phyloP scores from a whole-genome alignment of 192 early-diverging fungal species.

The Coemansia sp. region DNA sequence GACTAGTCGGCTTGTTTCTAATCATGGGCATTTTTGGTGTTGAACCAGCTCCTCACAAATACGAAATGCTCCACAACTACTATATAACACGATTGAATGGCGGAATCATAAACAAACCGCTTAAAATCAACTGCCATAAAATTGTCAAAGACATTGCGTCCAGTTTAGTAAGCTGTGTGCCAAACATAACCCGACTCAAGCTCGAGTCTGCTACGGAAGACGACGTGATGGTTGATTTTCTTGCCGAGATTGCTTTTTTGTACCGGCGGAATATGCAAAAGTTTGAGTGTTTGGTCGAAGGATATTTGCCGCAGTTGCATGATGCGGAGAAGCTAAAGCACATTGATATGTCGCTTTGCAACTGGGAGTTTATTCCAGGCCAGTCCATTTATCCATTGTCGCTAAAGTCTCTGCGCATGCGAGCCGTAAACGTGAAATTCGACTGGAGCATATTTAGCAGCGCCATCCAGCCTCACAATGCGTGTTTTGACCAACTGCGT shows the following conservation, averaged over 20 bases:
- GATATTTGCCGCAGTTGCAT: not conserved
- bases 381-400: not conserved
- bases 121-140: not conserved
- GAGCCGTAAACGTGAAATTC: not conserved
- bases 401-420: not conserved
- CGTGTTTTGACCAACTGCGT: not conserved
- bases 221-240: not conserved
- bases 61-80: not conserved
- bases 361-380: not conserved
- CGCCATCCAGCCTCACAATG: not conserved
- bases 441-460: not conserved
- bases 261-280: not conserved
- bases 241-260: not conserved
- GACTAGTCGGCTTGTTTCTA: not conserved
- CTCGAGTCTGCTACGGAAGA: not conserved
- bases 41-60: not conserved
- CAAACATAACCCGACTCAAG: not conserved
- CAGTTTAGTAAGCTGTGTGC: not conserved
- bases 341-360: not conserved
- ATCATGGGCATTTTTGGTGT: not conserved
- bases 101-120: not conserved
- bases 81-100: not conserved
- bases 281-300: not conserved
- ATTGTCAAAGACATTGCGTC: not conserved
- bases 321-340: not conserved